Evolutionary conservation across 345 rosid genomes (phyloP).

Genomic region (Stellera chamaejasme): DNA sequence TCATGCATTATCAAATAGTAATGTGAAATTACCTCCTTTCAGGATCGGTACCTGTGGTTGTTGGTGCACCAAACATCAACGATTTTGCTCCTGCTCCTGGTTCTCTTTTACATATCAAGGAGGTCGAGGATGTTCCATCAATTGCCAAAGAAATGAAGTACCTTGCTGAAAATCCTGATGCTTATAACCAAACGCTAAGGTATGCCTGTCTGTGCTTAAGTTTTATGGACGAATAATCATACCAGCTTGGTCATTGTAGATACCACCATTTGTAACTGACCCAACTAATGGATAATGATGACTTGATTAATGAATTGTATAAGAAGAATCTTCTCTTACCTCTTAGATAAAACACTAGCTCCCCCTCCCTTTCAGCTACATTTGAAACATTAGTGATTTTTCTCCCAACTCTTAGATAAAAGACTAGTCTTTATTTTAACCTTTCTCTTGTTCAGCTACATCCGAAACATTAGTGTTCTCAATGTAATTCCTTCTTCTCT

Average conservation of each 20-base stretch:
- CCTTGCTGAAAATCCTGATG: slow-evolving; percentile 53
- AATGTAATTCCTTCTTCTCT: neutral
- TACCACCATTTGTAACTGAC: neutral
- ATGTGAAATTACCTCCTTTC: neutral
- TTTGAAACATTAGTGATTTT: neutral
- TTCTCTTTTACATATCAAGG: slow-evolving; percentile 56
- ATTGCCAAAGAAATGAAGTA: slow-evolving; percentile 60
- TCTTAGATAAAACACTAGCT: too few relatives aligned
- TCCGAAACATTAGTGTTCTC: neutral
- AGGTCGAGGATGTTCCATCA: slow-evolving; percentile 36
- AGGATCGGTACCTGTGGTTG: slow-evolving; percentile 80
- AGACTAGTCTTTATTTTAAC: too few relatives aligned
- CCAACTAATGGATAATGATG: neutral
- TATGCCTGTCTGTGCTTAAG: slow-evolving; percentile 4
- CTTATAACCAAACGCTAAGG: slow-evolving; percentile 67
- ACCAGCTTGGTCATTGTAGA: too few relatives aligned
- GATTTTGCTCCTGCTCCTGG: slow-evolving; percentile 63
- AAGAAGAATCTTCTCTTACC: too few relatives aligned
- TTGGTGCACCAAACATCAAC: slow-evolving; percentile 78
- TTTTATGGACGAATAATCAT: too few relatives aligned
- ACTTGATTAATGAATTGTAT: too few relatives aligned
- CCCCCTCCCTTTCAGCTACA: neutral
- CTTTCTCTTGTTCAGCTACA: too few relatives aligned
- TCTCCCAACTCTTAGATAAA: too few relatives aligned
- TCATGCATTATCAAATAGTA: neutral